Evolutionary conservation across 345 rosid genomes (phyloP).

Genomic region (Sisymbrium altissimum): DNA sequence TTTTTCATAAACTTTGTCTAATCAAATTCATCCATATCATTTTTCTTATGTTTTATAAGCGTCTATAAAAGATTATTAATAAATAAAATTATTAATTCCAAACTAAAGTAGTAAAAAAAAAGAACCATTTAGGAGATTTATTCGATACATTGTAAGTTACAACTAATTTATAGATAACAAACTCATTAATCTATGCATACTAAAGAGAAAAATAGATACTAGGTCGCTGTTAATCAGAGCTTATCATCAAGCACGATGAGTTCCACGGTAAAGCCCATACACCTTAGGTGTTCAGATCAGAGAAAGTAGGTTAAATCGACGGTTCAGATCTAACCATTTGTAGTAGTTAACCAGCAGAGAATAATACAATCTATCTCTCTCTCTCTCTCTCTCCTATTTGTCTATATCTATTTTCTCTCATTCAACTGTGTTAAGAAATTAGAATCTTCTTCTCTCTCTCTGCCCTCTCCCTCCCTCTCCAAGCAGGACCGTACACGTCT

Average conservation of each 20-base stretch:
- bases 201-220: background rate
- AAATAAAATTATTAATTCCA: too few species aligned
- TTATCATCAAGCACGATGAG: background rate
- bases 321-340: background rate
- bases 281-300: background rate
- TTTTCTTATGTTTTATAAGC: background rate
- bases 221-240: background rate
- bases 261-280: background rate
- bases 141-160: too few species aligned
- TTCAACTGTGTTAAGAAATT: conserved; percentile 15
- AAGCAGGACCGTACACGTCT: conserved; percentile 27
- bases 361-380: background rate
- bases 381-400: background rate
- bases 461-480: background rate
- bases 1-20: background rate
- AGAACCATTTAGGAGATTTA: too few species aligned
- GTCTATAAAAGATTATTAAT: too few species aligned
- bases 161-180: too few species aligned
- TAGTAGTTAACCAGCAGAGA: background rate
- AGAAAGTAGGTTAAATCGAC: background rate
- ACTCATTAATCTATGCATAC: background rate
- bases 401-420: background rate
- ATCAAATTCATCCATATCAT: background rate
- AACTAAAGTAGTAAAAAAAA: too few species aligned
- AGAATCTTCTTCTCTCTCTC: background rate